phyloP scores from a whole-genome alignment of 345 rosid species.

The Murraya koenigii region DNA sequence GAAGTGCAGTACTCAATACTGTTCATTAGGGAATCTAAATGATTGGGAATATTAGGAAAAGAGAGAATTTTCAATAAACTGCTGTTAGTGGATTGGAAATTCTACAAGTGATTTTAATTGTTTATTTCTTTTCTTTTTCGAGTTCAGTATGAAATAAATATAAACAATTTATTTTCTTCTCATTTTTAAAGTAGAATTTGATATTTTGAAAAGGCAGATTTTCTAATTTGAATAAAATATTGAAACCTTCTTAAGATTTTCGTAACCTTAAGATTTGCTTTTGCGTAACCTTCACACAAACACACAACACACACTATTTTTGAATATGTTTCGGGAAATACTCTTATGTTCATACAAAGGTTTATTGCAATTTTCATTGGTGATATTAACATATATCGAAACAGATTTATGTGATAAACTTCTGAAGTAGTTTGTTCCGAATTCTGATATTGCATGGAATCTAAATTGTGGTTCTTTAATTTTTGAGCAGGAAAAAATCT shows the following conservation, averaged over 20 bases:
- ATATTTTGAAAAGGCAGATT: not conserved
- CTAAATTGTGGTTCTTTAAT: not conserved
- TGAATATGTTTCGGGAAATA: not conserved
- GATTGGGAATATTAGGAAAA: not conserved
- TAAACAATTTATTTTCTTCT: too few species aligned
- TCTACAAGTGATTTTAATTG: not conserved
- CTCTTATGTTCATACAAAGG: not conserved
- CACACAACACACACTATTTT: not conserved
- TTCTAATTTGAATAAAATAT: not conserved
- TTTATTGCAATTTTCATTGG: not conserved
- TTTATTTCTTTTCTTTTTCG: not conserved
- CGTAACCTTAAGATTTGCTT: not conserved
- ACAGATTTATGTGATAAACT: not conserved
- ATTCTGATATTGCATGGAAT: not conserved
- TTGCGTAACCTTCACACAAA: not conserved
- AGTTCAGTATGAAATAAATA: not conserved
- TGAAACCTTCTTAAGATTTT: not conserved
- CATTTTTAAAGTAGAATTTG: not conserved
- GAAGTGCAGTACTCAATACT: not conserved
- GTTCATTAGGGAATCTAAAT: not conserved
- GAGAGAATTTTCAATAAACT: not conserved
- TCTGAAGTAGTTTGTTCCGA: not conserved
- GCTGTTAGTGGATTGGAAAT: not conserved
- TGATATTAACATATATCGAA: not conserved
- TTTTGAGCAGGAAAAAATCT: slow-evolving; percentile 26